Evolutionary conservation across 1,139 yeast genomes (phyloP), one percentile per base, ranked within the genome.

Genomic region (Suhomyces panamericanus): DNA sequence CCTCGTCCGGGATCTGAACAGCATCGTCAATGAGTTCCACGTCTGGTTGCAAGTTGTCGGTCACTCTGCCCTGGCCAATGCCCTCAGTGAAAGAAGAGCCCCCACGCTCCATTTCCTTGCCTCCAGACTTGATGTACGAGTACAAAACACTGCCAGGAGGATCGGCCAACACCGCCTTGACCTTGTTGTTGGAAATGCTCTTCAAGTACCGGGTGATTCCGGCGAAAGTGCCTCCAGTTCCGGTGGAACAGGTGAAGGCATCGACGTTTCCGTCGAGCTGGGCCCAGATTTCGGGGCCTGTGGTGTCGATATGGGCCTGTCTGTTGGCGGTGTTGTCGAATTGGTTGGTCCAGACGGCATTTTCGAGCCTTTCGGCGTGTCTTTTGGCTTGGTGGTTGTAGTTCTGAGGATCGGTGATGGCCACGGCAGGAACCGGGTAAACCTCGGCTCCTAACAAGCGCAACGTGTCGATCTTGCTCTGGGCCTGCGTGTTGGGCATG

Each of bases 61-160:
- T 90, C 56, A 90, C 85, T 56, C 97, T 78, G 39, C 96, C 96
- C 67, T 90, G 97, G 31, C 97, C 97, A 66, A 90, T 88, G 33
- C 97, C 97, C 67, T 90, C 97, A 14, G 96, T 90, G 65, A 91
- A 89, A 1, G 96, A 86, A 2, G 87, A 78, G 24, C 96, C 96
- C 2, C 80, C 80, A 55, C 90, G 76, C 32, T 78, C 80, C 56
- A 80, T 66, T 37, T 77, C 73, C 57, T 80, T 70, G 16, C 90
- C 89, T 13, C 80, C 79, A 9, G 86, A 75, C 50, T 78, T 80
- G 50, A 90, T 80, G 60, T 85, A 89, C 11, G 90, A 80, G 67
- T 87, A 87, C 44, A 90, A 75, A 38, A 87, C 88, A 2, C 93
- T 83, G 44, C 97, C 96, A 6, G 97, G 97, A 16, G 97, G 96